Evolutionary conservation across 140 eudicot species (phyloP).

Genomic region (Stevia rebaudiana): DNA sequence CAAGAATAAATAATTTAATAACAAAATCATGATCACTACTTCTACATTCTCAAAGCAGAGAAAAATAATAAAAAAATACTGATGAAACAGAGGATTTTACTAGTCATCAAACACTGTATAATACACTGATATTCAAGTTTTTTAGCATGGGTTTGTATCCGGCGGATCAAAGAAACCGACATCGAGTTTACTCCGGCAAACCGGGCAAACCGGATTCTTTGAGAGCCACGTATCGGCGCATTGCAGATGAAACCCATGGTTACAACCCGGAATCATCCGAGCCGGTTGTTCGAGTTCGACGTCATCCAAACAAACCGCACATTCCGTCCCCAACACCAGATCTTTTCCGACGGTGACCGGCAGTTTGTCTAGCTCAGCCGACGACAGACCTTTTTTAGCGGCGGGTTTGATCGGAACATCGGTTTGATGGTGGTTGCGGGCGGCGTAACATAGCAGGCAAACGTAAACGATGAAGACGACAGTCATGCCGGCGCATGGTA

Average conservation of each 20-base stretch:
- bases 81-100: not conserved
- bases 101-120: no score
- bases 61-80: not conserved
- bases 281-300: conserved; percentile 50
- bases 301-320: conserved; percentile 72
- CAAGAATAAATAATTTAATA: conserved; percentile 16
- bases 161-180: no score
- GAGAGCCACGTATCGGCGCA: conserved; percentile 80
- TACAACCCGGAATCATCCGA: conserved; percentile 73
- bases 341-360: conserved; percentile 48
- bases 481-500: conserved; percentile 79
- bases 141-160: no score
- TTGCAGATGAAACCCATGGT: conserved; percentile 67
- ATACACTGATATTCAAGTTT: no score
- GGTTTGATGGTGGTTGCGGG: no score
- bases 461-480: conserved; percentile 59
- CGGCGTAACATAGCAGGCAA: conserved; percentile 49
- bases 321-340: conserved; percentile 58
- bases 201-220: conserved; percentile 12
- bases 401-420: conserved; percentile 41
- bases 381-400: conserved; percentile 38
- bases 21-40: conserved; percentile 9
- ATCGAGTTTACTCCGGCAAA: no score
- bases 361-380: conserved; percentile 7
- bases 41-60: conserved; percentile 17